Evolutionary conservation across 208 protist species (phyloP), one percentile per base, ranked within the genome.

Genomic region (Wallacemonas collosoma): DNA sequence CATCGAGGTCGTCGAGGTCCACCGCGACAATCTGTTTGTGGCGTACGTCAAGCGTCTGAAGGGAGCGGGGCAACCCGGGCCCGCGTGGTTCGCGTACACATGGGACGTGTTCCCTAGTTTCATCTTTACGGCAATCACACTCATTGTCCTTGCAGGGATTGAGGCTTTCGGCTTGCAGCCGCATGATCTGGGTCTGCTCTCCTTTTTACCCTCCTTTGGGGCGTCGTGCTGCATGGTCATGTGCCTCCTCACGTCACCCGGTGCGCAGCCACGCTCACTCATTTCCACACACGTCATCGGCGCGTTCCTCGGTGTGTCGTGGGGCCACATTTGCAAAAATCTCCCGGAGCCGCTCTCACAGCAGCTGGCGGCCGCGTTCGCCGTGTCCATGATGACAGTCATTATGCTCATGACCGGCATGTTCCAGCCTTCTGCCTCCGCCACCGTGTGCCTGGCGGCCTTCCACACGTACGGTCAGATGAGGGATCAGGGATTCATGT

Each of bases 391-490:
- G 38, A 50, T 91, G 57, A 81, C 85, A 11, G 61, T 72, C 26
- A 53, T 83, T 26, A 85, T 86, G 78, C 79, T 82, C 63, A 39
- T 93, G 53, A 84, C 80, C 17, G 70, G 79, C 40, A 71, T 79
- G 9, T 74, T 93, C 66, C 81, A 93, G 67, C 86, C 88, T 3
- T 91, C 88, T 3, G 85, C 83, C 15, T 87, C 88, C 2, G 86
- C 86, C 39, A 91, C 85, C 11, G 83, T 82, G n/a, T 90, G 86
- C 53, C 68, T 91, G 12, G 88, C 83, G 15, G 83, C 73, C 1
- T 84, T 91, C 58, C 83, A 91, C 67, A 26, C 73, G 17, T 88
- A 85, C 68, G 83, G 86, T 11, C 40, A 75, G 45, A 87, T 89
- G 81, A 68, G 75, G 2, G 82, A 90, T 64, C 55, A 83, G 63